These are phyloP conservation scores for Suillus weaverae DNA, from an alignment of 768 basidiomycete genomes.

Conservation along the genomic window DNA sequence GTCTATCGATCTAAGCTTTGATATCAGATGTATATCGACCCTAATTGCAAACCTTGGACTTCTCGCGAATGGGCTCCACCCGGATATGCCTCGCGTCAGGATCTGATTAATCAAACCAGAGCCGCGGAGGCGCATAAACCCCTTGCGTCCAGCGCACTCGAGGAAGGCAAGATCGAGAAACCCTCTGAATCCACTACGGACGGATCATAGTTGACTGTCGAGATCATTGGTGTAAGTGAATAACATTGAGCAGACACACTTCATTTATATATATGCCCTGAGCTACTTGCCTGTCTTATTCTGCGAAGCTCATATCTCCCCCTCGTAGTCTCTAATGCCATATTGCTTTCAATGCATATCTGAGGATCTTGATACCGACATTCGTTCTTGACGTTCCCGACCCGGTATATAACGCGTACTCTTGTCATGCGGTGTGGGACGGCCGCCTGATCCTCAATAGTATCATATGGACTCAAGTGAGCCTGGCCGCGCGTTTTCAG, in stretches of 20 bases:
- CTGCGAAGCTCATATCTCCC: neutral
- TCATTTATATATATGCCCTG: neutral
- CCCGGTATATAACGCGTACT: neutral
- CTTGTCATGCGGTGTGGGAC: neutral
- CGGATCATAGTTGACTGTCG: neutral
- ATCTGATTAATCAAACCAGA: slow-evolving; percentile 44
- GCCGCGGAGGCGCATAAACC: slow-evolving; percentile 40
- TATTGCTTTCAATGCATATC: neutral
- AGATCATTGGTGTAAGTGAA: neutral
- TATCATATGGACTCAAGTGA: neutral
- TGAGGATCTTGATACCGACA: neutral
- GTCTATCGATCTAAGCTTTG: neutral
- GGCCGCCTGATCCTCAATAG: neutral
- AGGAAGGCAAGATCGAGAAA: slow-evolving; percentile 29
- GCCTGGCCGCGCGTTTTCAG: neutral
- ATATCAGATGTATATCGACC: slow-evolving; percentile 62
- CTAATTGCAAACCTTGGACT: slow-evolving; percentile 65
- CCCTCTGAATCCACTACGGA: neutral
- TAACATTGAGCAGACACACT: neutral
- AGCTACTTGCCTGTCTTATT: neutral
- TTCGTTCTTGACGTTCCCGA: neutral
- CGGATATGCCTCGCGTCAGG: slow-evolving; percentile 49
- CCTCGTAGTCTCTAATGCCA: neutral
- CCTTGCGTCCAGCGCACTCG: slow-evolving; percentile 21
- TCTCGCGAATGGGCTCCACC: slow-evolving; percentile 59